A percentile compares a stretch with the other conserved stretches of the same genome.
Conservation (phyloP, 2,329 filamentous ascomycete species). For the Aschersonia sp. region DNA sequence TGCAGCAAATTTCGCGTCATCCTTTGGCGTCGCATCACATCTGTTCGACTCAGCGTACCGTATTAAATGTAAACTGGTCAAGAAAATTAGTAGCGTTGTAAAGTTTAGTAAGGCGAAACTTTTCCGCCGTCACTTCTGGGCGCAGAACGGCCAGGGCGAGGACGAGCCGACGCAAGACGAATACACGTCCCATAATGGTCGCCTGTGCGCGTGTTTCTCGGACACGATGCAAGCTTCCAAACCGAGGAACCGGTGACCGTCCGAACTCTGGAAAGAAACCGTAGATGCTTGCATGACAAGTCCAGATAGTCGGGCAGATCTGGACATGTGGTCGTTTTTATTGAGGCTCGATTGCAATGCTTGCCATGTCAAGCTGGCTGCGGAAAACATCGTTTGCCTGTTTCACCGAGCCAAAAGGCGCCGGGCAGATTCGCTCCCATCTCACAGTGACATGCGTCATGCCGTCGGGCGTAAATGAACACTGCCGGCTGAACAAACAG, state of each 20-base stretch:
- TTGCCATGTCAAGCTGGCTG: too few relatives aligned
- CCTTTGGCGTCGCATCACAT: too few relatives aligned
- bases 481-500: neutral
- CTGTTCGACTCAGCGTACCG: neutral
- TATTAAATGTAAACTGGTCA: conserved; percentile 24
- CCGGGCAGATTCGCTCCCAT: neutral
- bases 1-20: neutral
- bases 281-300: too few relatives aligned
- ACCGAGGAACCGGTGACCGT: too few relatives aligned
- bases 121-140: neutral
- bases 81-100: conserved; percentile 24
- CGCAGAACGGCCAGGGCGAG: neutral
- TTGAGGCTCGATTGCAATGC: too few relatives aligned
- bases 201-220: neutral
- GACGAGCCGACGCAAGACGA: neutral
- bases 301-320: too few relatives aligned
- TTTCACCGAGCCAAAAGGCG: too few relatives aligned
- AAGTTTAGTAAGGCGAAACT: conserved; percentile 11
- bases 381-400: too few relatives aligned
- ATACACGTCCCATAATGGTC: neutral
- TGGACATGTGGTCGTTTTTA: too few relatives aligned
- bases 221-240: neutral
- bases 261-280: too few relatives aligned
- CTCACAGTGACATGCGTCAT: neutral
- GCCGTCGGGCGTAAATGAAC: neutral